These are phyloP conservation scores for Cantharellus anzutake DNA, from an alignment of 768 basidiomycete species.

Conservation along the genomic window DNA sequence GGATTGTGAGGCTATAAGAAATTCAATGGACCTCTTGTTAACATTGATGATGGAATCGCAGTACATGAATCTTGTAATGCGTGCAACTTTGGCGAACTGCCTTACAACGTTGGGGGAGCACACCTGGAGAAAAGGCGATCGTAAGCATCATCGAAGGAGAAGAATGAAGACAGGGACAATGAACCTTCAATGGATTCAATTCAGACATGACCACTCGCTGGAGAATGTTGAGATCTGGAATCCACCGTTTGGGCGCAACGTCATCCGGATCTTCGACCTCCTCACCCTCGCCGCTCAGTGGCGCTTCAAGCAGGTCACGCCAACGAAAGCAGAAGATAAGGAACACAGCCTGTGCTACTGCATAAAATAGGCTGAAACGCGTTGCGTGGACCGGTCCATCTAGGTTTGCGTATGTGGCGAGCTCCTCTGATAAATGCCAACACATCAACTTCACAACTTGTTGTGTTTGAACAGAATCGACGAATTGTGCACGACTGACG, in stretches of 20 bases:
- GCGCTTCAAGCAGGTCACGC: slow-evolving; percentile 58
- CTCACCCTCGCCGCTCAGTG: slow-evolving; percentile 17
- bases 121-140: slow-evolving; percentile 26
- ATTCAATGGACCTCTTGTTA: slow-evolving; percentile 48
- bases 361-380: slow-evolving; percentile 64
- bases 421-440: slow-evolving; percentile 55
- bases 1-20: slow-evolving; percentile 14
- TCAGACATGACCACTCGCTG: slow-evolving; percentile 64
- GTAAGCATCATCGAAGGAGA: not conserved
- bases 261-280: slow-evolving; percentile 32
- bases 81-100: slow-evolving; percentile 88
- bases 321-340: slow-evolving; percentile 97
- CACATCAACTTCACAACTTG: slow-evolving; percentile 72
- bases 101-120: slow-evolving; percentile 80
- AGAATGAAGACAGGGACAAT: slow-evolving; percentile 5
- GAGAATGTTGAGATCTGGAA: slow-evolving; percentile 55
- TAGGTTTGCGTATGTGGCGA: slow-evolving; percentile 34
- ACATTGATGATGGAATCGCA: slow-evolving; percentile 82
- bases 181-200: slow-evolving; percentile 78
- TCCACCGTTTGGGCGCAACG: slow-evolving; percentile 47
- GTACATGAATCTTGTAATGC: slow-evolving; percentile 79
- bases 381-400: slow-evolving; percentile 11
- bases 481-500: slow-evolving; percentile 75
- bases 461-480: slow-evolving; percentile 55
- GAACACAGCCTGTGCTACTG: slow-evolving; percentile 79